phyloP scores from a whole-genome alignment of 1,284 basidiomycete species.

The Vanrija sp. region DNA sequence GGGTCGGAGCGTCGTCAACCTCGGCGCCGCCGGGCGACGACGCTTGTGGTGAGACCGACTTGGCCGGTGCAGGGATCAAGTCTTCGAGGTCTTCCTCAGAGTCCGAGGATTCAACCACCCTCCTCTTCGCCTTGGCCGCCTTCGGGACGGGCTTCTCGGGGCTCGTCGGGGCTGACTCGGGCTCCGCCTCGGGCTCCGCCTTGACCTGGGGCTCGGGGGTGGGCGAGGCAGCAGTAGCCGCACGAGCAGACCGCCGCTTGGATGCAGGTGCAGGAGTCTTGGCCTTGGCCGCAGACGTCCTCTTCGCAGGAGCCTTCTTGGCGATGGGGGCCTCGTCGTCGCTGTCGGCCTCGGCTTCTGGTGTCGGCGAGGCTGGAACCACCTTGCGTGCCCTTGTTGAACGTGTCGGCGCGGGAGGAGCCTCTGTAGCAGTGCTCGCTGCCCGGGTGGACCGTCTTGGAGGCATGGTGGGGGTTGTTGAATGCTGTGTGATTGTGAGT shows the following conservation, averaged over 20 bases:
- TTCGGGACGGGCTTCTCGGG: background rate
- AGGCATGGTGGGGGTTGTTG: conserved; percentile 10
- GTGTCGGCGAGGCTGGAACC: background rate
- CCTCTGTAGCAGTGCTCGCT: background rate
- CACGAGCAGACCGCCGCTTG: too few species aligned
- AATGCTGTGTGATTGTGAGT: background rate
- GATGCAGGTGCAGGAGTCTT: background rate
- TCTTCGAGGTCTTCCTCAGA: conserved; percentile 6
- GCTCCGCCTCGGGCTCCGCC: background rate
- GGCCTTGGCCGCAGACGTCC: background rate
- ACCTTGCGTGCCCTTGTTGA: background rate
- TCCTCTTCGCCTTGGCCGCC: background rate
- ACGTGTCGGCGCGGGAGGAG: background rate
- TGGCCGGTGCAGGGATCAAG: background rate
- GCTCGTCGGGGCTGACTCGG: too few species aligned
- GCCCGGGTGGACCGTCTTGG: conserved; percentile 4
- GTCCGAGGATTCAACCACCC: background rate
- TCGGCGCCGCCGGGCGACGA: conserved; percentile 1
- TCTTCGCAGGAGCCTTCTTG: background rate
- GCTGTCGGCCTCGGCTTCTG: background rate
- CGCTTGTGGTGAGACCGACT: too few species aligned
- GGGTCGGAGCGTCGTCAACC: conserved; percentile 1
- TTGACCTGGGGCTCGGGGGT: conserved; percentile 9
- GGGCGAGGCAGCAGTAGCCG: background rate
- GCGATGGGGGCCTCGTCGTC: background rate